These are phyloP conservation scores for Plantago coronopus DNA, from an alignment of 305 asterid genomes.

Conservation along the genomic window DNA sequence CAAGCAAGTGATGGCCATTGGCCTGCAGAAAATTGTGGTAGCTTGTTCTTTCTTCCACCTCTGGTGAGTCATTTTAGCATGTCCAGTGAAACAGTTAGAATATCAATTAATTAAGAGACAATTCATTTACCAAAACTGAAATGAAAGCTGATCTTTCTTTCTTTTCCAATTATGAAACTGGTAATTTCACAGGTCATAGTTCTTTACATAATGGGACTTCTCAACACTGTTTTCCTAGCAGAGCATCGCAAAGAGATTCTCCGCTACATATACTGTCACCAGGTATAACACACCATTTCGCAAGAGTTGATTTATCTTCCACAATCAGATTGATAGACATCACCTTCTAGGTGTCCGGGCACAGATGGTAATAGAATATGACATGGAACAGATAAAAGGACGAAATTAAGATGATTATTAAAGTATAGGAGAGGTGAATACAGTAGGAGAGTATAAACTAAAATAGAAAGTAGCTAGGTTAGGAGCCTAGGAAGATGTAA, in stretches of 20 bases:
- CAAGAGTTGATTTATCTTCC: neutral
- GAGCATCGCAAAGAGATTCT: slow-evolving; percentile 78
- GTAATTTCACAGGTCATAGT: too few species aligned
- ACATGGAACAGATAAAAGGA: too few species aligned
- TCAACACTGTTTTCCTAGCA: slow-evolving; percentile 58
- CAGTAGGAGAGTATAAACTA: too few species aligned
- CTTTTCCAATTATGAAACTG: neutral
- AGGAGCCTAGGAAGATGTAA: too few species aligned
- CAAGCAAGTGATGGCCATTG: slow-evolving; percentile 93
- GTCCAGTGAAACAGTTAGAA: neutral
- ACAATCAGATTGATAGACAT: neutral
- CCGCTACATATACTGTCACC: slow-evolving; percentile 82
- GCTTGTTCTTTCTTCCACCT: slow-evolving; percentile 88
- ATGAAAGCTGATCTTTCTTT: neutral
- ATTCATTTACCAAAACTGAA: too few species aligned
- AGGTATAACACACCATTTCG: slow-evolving; percentile 36
- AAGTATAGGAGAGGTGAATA: too few species aligned
- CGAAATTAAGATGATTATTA: too few species aligned
- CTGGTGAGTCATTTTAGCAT: slow-evolving; percentile 35
- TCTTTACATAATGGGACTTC: slow-evolving; percentile 74
- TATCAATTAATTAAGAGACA: too few species aligned
- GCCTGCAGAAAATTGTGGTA: slow-evolving; percentile 94
- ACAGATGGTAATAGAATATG: too few species aligned
- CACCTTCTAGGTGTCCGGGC: too few species aligned
- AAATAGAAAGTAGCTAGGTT: too few species aligned